Evolutionary conservation across 148 eudicot genomes (phyloP).

Genomic region (Vaccinium corymbosum): DNA sequence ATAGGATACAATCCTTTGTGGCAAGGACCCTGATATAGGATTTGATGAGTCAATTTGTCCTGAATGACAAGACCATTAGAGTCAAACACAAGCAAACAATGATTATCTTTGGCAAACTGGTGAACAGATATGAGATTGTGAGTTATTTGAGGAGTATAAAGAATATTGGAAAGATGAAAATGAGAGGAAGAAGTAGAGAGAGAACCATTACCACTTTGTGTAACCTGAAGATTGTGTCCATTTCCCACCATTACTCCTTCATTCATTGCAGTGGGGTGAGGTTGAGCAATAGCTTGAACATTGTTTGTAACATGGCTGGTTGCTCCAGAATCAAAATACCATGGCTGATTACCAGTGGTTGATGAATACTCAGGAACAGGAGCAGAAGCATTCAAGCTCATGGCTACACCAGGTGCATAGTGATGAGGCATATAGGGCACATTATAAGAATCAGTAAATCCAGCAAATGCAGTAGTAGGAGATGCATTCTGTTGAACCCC

Average conservation of each 20-base stretch:
- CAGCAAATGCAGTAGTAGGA: no score
- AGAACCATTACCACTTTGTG: background rate
- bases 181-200: background rate
- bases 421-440: no score
- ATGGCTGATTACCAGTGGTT: no score
- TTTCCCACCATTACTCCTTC: background rate
- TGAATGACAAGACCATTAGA: background rate
- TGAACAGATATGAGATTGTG: background rate
- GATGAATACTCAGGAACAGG: no score
- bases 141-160: background rate
- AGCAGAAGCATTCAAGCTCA: no score
- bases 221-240: background rate
- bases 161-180: no score
- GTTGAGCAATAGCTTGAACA: background rate
- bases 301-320: background rate
- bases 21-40: background rate
- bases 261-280: no score
- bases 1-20: background rate
- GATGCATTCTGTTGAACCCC: no score
- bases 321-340: background rate
- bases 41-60: background rate
- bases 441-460: no score
- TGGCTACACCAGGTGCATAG: no score
- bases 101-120: background rate
- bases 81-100: background rate